These are phyloP conservation scores for Pythium dissimile DNA, from an alignment of 352 stramenopile species.

Conservation along the genomic window DNA sequence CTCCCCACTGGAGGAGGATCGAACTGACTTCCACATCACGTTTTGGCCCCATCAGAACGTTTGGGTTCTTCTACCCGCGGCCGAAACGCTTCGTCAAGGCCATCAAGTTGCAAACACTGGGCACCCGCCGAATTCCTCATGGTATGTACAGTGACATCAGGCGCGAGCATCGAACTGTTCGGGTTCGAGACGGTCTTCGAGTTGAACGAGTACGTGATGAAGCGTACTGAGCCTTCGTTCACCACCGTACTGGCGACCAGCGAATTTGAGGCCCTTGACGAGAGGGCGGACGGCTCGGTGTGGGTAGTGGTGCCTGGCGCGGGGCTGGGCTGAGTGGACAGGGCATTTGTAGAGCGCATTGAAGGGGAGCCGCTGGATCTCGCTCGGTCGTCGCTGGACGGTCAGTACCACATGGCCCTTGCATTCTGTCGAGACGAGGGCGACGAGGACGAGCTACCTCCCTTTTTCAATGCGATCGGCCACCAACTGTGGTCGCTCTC, in stretches of 20 bases:
- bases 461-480: neutral
- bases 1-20: neutral
- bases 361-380: neutral
- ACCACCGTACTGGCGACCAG: neutral
- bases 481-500: neutral
- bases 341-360: neutral
- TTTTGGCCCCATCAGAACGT: neutral
- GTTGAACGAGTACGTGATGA: neutral
- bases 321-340: neutral
- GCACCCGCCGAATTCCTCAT: neutral
- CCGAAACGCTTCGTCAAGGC: neutral
- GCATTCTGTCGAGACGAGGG: neutral
- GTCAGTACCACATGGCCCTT: neutral
- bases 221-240: neutral
- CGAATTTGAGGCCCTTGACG: neutral
- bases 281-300: neutral
- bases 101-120: neutral
- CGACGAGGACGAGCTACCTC: neutral
- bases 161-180: neutral
- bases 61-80: neutral
- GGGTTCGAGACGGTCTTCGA: neutral
- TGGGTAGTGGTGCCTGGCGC: neutral
- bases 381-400: neutral
- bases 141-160: neutral
- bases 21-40: neutral